Evolutionary conservation across 768 basidiomycete genomes (phyloP), one percentile per base, ranked within the genome.

Genomic region (Gautieria morchelliformis): DNA sequence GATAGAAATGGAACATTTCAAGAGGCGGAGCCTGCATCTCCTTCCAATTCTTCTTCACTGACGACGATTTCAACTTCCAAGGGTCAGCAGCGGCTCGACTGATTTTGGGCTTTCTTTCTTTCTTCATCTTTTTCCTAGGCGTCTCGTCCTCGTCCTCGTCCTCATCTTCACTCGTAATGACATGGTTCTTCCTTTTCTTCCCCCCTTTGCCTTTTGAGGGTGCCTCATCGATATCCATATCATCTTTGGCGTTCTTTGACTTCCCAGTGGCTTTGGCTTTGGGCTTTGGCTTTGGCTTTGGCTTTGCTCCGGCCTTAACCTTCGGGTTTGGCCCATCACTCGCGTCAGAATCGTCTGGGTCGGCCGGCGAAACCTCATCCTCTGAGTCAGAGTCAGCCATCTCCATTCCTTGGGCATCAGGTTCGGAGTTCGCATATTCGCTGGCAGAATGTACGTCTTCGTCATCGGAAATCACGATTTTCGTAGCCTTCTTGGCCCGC

Each of bases 1-100:
- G 85, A 4, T 89, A 75, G 67, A 89, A 96, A 65, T 93, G 82
- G 81, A 97, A 96, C 77, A 93, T 86, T 69, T 95, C 91, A 53
- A 96, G 72, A 17, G 92, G 88, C 1, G 93, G 92, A 1, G 84
- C 80, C 52, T 82, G 78, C 83, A 93, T 87, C 64, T 82, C 71
- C 7, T 74, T 84, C 85, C 85, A 95, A 62, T 95, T 83, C 53
- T 74, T 75, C 64, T 78, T 75, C 12, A 91, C 90, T 0, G 73
- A 69, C 24, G 73, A 69, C 1, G 78, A 78, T 37, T 77, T 76
- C 1, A 94, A 80, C 56, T 84, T 84, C 89, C 93, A 90, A 7
- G 87, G 84, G 65, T 93, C 87, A 44, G 60, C 63, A 19, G 58
- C 57, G 15, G 50, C 42, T 58, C 65, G 63, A 51, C 54, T 59